Percentiles rank a stretch among this genome's conserved stretches.
phyloP scores from a whole-genome alignment of 2,329 filamentous ascomycete species.

The Clonostachys chloroleuca region DNA sequence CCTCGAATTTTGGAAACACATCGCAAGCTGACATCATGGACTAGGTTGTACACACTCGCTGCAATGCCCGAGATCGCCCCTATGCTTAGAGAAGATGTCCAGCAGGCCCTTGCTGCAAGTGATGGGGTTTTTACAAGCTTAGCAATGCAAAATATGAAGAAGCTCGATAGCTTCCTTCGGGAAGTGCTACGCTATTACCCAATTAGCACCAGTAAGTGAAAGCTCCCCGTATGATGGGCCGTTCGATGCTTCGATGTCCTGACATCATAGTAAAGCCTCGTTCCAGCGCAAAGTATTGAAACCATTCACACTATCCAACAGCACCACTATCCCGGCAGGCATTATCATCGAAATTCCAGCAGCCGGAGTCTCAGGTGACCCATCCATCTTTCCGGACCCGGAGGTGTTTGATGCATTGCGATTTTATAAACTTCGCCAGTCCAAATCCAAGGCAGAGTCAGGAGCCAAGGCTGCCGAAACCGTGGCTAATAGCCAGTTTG shows the following conservation, averaged over 20 bases:
- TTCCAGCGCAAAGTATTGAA: slow-evolving; percentile 46
- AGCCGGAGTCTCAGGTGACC: slow-evolving; percentile 27
- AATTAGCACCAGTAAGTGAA: slow-evolving; percentile 19
- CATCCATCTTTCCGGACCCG: slow-evolving; percentile 21
- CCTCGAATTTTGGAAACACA: background rate
- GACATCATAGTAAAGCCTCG: slow-evolving; percentile 18
- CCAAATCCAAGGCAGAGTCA: background rate
- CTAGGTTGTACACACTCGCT: slow-evolving; percentile 45
- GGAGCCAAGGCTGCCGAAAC: slow-evolving; percentile 8
- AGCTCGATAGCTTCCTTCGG: slow-evolving; percentile 34
- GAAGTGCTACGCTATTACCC: slow-evolving; percentile 26
- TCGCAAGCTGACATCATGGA: background rate
- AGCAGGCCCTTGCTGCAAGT: slow-evolving; percentile 24
- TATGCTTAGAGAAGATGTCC: slow-evolving; percentile 46
- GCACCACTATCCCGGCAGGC: slow-evolving; percentile 40
- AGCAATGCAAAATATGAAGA: slow-evolving; percentile 30
- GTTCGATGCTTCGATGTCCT: background rate
- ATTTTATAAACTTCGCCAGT: slow-evolving; percentile 32
- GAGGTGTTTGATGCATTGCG: slow-evolving; percentile 36
- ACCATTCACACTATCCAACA: slow-evolving; percentile 47
- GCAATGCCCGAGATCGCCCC: slow-evolving; percentile 43
- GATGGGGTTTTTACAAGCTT: slow-evolving; percentile 23
- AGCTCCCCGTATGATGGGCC: background rate
- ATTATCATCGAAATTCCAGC: slow-evolving; percentile 34
- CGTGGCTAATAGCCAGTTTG: slow-evolving; percentile 29